Evolutionary conservation across 1,284 basidiomycete genomes (phyloP).

Genomic region (Puccinia hordei): DNA sequence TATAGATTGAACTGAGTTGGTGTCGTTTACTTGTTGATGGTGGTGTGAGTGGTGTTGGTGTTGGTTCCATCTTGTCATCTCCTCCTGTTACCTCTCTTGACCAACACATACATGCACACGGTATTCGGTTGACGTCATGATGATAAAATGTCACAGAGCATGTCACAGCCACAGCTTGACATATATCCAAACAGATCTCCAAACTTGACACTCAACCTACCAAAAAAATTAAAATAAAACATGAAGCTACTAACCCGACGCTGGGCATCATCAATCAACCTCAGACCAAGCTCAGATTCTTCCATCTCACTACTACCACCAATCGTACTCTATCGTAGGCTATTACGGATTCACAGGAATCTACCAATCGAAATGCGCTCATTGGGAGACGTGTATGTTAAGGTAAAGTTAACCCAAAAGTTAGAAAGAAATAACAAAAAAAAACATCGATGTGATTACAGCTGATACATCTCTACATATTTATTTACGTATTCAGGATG

Average conservation of each 20-base stretch:
- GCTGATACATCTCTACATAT: no score
- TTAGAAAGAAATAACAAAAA: no score
- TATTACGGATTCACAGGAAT: constrained; percentile 56
- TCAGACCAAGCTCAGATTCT: constrained; percentile 45
- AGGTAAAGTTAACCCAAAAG: constrained; percentile 52
- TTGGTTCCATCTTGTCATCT: background rate
- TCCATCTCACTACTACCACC: constrained; percentile 56
- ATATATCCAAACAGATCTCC: no score
- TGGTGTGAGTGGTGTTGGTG: background rate
- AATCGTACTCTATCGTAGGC: constrained; percentile 57
- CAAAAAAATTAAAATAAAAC: no score
- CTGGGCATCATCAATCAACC: constrained; percentile 28
- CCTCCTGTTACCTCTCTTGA: no score
- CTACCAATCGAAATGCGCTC: constrained; percentile 58
- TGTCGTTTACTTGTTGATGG: background rate
- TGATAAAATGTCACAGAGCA: no score
- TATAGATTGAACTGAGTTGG: constrained; percentile 1
- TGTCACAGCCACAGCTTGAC: background rate
- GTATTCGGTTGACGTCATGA: no score
- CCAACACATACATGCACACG: no score
- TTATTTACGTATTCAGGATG: no score
- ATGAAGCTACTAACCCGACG: no score
- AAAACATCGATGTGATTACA: no score
- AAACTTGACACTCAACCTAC: no score
- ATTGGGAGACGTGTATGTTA: constrained; percentile 59